Evolutionary conservation across 192 early-diverging fungal genomes (phyloP).

Genomic region (Coemansia sp.): DNA sequence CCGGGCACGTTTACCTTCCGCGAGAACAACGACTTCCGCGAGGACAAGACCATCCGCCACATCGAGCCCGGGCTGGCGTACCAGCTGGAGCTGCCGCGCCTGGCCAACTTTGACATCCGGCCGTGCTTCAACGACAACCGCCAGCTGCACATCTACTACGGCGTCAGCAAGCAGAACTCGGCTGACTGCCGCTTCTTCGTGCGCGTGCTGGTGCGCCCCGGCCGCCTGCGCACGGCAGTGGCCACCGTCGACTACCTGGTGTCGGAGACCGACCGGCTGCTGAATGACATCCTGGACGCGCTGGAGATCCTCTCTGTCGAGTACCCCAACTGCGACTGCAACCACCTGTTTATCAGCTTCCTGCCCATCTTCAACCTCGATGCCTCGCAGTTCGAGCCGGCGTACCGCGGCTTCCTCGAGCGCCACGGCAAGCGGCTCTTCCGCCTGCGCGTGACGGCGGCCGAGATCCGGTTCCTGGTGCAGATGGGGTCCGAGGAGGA

Average conservation of each 20-base stretch:
- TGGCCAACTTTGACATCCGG: constrained; percentile 96
- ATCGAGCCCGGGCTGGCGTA: constrained; percentile 99
- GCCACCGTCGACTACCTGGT: constrained; percentile 93
- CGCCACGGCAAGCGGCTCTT: constrained; percentile 95
- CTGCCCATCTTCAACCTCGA: constrained; percentile 95
- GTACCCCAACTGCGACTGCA: constrained; percentile 97
- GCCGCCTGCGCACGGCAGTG: constrained; percentile 76
- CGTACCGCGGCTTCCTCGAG: constrained; percentile 87
- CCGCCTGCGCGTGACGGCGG: constrained; percentile 93
- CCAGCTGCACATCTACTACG: constrained; percentile 96
- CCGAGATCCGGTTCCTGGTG: constrained; percentile 94
- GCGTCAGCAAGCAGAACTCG: constrained; percentile 91
- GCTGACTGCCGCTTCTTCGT: constrained; percentile 98
- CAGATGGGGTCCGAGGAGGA: constrained; percentile 67
- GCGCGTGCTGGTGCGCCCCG: constrained; percentile 93
- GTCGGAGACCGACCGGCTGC: constrained; percentile 90
- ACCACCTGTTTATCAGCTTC: constrained; percentile 99
- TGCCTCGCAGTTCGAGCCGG: constrained; percentile 78
- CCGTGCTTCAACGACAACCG: constrained; percentile 94
- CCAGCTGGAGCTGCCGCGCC: constrained; percentile 90
- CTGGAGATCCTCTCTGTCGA: constrained; percentile 91
- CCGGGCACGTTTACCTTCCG: constrained; percentile 97
- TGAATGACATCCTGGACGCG: constrained; percentile 94
- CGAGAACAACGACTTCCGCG: constrained; percentile 78
- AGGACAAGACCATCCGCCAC: constrained; percentile 96